These are phyloP conservation scores for Suillus discolor DNA, from an alignment of 768 basidiomycete species.

Conservation along the genomic window DNA sequence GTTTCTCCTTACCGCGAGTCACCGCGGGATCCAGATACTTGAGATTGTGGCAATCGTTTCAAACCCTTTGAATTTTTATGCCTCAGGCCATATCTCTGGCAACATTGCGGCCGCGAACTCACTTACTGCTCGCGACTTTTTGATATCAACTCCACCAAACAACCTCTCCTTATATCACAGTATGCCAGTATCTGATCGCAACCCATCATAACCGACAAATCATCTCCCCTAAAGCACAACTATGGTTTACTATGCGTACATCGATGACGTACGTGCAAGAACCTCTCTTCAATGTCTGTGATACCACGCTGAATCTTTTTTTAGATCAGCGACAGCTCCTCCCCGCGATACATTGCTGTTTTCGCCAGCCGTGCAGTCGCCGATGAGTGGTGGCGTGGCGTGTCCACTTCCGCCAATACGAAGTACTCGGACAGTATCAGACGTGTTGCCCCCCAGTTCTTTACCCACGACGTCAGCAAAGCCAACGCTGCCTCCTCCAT, in stretches of 20 bases:
- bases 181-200: background rate
- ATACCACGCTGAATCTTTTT: background rate
- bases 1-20: background rate
- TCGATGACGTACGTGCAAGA: background rate
- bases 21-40: background rate
- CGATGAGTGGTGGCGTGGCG: conserved; percentile 30
- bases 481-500: background rate
- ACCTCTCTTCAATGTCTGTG: background rate
- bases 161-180: background rate
- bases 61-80: background rate
- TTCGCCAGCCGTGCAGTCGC: conserved; percentile 25
- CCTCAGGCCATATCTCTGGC: background rate
- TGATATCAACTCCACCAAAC: background rate
- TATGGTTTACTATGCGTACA: background rate
- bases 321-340: background rate
- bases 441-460: background rate
- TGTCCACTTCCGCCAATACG: conserved; percentile 18
- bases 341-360: conserved; percentile 21
- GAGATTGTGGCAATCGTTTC: background rate
- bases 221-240: background rate
- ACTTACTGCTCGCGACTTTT: background rate
- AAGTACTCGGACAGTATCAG: conserved; percentile 1
- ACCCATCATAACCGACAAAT: background rate
- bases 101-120: background rate
- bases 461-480: background rate